Conservation (phyloP, 257 asterid species). For the Primulina tabacum region DNA sequence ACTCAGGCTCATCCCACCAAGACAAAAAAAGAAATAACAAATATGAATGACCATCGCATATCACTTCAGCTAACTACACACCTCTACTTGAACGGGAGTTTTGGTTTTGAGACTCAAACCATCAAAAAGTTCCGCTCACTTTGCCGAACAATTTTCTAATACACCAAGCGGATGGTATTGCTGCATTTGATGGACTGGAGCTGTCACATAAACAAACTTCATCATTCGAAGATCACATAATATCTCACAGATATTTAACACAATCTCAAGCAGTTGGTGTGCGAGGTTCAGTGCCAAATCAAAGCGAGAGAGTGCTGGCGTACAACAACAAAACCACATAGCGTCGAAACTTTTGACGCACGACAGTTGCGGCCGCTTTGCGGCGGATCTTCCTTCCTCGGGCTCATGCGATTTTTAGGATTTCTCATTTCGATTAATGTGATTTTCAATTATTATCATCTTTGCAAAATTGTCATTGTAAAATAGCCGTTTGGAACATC, state of each 20-base stretch:
- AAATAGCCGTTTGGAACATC: too few relatives aligned
- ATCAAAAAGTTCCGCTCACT: constrained; percentile 70
- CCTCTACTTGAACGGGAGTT: constrained; percentile 67
- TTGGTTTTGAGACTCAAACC: constrained; percentile 80
- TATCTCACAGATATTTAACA: constrained; percentile 1
- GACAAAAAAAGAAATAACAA: too few relatives aligned
- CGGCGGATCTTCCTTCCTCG: constrained; percentile 34
- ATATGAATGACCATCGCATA: too few relatives aligned
- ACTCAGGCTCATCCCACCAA: too few relatives aligned
- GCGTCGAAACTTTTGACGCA: constrained; percentile 69
- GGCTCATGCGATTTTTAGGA: constrained; percentile 29
- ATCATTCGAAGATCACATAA: constrained; percentile 11
- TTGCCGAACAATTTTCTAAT: constrained; percentile 69
- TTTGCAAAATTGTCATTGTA: too few relatives aligned
- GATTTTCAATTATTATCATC: too few relatives aligned
- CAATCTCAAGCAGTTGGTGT: constrained; percentile 27
- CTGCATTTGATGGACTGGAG: constrained; percentile 94
- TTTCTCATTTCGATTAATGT: too few relatives aligned
- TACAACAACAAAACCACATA: constrained; percentile 92
- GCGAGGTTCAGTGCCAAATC: not conserved
- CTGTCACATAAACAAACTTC: constrained; percentile 40
- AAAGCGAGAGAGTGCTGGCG: not conserved
- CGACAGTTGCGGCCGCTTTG: constrained; percentile 42
- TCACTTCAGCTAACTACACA: constrained; percentile 23
- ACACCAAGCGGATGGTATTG: constrained; percentile 77